A percentile compares a stretch with the other conserved stretches of the same genome.
These are phyloP conservation scores for Pugionium dolabratum DNA, from an alignment of 345 rosid genomes.

Conservation along the genomic window DNA sequence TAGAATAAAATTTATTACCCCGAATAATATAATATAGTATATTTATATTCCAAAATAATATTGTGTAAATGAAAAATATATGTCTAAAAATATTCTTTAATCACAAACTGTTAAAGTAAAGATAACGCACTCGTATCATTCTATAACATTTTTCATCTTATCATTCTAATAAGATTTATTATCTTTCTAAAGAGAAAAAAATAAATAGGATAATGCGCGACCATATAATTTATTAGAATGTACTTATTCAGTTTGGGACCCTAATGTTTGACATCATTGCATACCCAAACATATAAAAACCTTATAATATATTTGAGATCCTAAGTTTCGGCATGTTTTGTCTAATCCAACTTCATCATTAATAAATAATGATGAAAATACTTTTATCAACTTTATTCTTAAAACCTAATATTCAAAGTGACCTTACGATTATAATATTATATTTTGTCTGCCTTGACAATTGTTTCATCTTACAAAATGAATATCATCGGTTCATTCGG, in stretches of 20 bases:
- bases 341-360: conserved; percentile 31
- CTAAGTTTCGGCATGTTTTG: conserved; percentile 33
- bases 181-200: not conserved
- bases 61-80: too few relatives aligned
- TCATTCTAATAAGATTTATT: conserved; percentile 6
- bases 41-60: too few relatives aligned
- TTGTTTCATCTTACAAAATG: conserved; percentile 26
- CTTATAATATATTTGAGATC: conserved; percentile 21
- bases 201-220: conserved; percentile 31
- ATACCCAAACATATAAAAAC: conserved; percentile 18
- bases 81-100: too few relatives aligned
- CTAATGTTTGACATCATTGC: conserved; percentile 36
- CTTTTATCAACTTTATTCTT: conserved; percentile 18
- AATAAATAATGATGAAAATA: conserved; percentile 33
- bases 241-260: conserved; percentile 34
- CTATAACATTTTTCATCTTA: conserved; percentile 6
- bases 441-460: conserved; percentile 2
- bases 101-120: conserved; percentile 27
- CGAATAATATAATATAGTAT: too few relatives aligned
- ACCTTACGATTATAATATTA: conserved; percentile 7
- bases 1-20: too few relatives aligned
- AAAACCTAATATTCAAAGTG: conserved; percentile 1
- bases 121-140: conserved; percentile 33
- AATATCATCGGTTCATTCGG: not conserved
- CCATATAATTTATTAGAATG: conserved; percentile 20